A percentile compares a stretch with the other conserved stretches of the same genome.
phyloP scores from a whole-genome alignment of 345 rosid species.

The Clausena lansium region DNA sequence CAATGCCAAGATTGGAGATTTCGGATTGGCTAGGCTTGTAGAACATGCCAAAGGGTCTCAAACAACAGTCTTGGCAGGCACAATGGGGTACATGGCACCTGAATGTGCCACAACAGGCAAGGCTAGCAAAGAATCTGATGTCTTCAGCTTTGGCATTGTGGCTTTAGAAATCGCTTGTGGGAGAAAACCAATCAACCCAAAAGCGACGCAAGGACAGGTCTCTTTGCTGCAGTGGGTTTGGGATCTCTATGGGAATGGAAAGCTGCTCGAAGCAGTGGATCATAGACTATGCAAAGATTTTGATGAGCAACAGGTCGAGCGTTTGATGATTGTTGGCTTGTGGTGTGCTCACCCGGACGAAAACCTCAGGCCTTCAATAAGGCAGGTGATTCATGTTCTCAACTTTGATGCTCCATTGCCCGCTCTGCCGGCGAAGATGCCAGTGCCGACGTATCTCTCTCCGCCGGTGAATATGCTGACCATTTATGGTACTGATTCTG shows the following conservation, averaged over 20 bases:
- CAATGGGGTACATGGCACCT: conserved; percentile 24
- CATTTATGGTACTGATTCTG: background rate
- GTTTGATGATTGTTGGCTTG: conserved; percentile 11
- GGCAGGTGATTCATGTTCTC: conserved; percentile 7
- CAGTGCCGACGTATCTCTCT: background rate
- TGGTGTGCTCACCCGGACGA: conserved; percentile 22
- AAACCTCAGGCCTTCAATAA: conserved; percentile 20
- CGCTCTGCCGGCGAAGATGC: conserved; percentile 3
- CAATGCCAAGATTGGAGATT: conserved; percentile 22
- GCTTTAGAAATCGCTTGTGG: conserved; percentile 32
- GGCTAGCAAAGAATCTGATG: conserved; percentile 34
- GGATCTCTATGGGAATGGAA: conserved; percentile 11
- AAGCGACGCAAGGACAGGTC: background rate
- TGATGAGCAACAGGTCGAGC: background rate
- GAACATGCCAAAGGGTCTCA: conserved; percentile 12
- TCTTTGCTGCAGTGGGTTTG: conserved; percentile 10
- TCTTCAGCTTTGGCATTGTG: conserved; percentile 39
- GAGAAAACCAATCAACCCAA: conserved; percentile 10
- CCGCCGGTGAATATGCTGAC: background rate
- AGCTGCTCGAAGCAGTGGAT: conserved; percentile 5
- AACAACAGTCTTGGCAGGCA: conserved; percentile 22
- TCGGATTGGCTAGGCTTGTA: conserved; percentile 19
- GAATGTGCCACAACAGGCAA: conserved; percentile 6
- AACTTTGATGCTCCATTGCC: conserved; percentile 14
- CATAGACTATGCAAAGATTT: background rate